Base-by-base conservation (phyloP, 2,329 filamentous ascomycete species). In the Fusarium piperis region DNA sequence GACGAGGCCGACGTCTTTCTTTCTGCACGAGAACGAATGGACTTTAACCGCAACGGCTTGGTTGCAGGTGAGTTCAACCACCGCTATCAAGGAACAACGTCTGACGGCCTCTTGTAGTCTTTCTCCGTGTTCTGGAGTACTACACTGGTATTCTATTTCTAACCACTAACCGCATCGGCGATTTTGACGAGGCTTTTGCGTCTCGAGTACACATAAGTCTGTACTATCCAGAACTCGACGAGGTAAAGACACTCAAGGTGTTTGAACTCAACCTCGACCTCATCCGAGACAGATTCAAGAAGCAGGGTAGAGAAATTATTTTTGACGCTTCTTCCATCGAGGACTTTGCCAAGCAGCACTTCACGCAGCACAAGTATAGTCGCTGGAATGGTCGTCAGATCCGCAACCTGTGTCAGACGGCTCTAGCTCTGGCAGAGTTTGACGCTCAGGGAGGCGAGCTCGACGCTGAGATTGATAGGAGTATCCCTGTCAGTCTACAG, bases 341-440 rank as follows among this genome's bases (percentile, higher is more conserved):
- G 13, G 41, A 46, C 20, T 59, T 44, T 30, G 36, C 56, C 0
- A 16, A 33, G 6, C 6, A 46, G 7, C 36, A 48, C 36, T 53
- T 32, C 11, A 16, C 20, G 3, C 10, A 46, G 9, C 20, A 44
- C 55, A 52, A 32, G 28, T 23, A 51, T 6, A 33, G 39, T 11
- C 79, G 33, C 91, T 84, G 75, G 59, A 67, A 67, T 48, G 59
- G 64, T 4, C 69, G 79, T 1, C 79, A 81, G 65, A 80, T 80
- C 30, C 74, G 78, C 5, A 79, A 71, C 63, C 72, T 73, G 3
- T 79, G 75, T 64, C 77, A 79, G 59, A 78, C 76, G 4, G 79
- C 77, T 0, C 57, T 78, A 11, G 75, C 78, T 0, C 73, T 82
- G 41, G 80, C 80, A n/a, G 79, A 81, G 72, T 77, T 65, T 23